Conservation (phyloP, 2,329 filamentous ascomycete species). For the Bipolaris sorokiniana region DNA sequence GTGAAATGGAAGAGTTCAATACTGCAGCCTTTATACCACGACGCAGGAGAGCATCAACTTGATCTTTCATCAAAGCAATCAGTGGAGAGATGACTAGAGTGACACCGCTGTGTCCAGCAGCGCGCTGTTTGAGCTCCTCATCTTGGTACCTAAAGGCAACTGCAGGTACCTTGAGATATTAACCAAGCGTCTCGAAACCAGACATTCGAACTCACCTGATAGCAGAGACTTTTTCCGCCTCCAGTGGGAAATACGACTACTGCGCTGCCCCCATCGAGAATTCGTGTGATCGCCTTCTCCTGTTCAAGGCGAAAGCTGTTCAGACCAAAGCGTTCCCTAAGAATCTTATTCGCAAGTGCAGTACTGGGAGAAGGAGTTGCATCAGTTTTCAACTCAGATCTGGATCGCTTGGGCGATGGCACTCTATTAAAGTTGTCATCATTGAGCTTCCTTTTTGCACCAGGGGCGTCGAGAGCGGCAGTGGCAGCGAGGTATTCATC, state of each 20-base stretch:
- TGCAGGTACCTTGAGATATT: conserved; percentile 44
- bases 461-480: not conserved
- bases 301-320: conserved; percentile 55
- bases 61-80: conserved; percentile 94
- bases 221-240: conserved; percentile 93
- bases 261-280: conserved; percentile 54
- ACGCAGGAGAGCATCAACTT: conserved; percentile 77
- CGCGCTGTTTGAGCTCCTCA: conserved; percentile 24
- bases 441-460: conserved; percentile 14
- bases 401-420: conserved; percentile 5
- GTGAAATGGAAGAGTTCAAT: conserved; percentile 68
- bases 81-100: conserved; percentile 92
- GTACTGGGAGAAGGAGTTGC: conserved; percentile 15
- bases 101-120: conserved; percentile 74
- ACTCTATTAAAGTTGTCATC: not conserved
- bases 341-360: conserved; percentile 42
- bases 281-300: conserved; percentile 51
- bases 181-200: not conserved
- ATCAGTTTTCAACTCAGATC: not conserved
- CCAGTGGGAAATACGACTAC: conserved; percentile 78
- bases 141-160: conserved; percentile 53
- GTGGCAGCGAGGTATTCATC: conserved; percentile 14
- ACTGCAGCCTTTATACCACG: conserved; percentile 78
- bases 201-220: conserved; percentile 68
- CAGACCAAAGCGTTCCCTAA: conserved; percentile 52